These are phyloP conservation scores for Nakazawaea ishiwadae DNA, from an alignment of 805 yeast species.

Conservation along the genomic window DNA sequence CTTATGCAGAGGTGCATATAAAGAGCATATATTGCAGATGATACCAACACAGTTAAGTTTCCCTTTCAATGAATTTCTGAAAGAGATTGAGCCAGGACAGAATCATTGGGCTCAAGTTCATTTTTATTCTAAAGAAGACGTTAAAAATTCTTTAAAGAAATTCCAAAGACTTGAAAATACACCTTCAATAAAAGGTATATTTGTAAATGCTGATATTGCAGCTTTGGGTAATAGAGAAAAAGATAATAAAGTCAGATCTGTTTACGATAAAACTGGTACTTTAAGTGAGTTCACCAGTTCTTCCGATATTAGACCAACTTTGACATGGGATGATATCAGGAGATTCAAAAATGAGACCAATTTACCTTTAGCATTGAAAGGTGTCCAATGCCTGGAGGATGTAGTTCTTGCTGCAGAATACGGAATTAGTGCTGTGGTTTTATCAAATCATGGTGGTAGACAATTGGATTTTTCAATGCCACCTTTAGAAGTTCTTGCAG, in stretches of 20 bases:
- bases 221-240: conserved; percentile 82
- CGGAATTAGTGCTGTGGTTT: conserved; percentile 58
- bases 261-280: conserved; percentile 33
- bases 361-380: conserved; percentile 52
- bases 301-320: conserved; percentile 45
- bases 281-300: conserved; percentile 31
- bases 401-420: conserved; percentile 51
- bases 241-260: conserved; percentile 66
- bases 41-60: conserved; percentile 83
- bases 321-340: conserved; percentile 59
- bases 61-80: conserved; percentile 70
- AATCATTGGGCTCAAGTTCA: conserved; percentile 81
- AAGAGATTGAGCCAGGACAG: conserved; percentile 54
- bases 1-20: conserved; percentile 69
- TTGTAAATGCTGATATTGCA: conserved; percentile 85
- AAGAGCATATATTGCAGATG: conserved; percentile 68
- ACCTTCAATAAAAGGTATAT: conserved; percentile 58
- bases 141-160: conserved; percentile 48
- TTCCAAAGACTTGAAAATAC: conserved; percentile 59
- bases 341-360: conserved; percentile 43
- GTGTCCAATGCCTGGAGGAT: conserved; percentile 65
- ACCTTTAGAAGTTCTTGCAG: conserved; percentile 57
- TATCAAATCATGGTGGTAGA: conserved; percentile 76
- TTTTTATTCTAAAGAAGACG: conserved; percentile 56
- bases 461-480: conserved; percentile 61